Percentiles rank a stretch among this genome's conserved stretches.
phyloP scores from a whole-genome alignment of 2,329 filamentous ascomycete species.

The Paecilomyces niveus region DNA sequence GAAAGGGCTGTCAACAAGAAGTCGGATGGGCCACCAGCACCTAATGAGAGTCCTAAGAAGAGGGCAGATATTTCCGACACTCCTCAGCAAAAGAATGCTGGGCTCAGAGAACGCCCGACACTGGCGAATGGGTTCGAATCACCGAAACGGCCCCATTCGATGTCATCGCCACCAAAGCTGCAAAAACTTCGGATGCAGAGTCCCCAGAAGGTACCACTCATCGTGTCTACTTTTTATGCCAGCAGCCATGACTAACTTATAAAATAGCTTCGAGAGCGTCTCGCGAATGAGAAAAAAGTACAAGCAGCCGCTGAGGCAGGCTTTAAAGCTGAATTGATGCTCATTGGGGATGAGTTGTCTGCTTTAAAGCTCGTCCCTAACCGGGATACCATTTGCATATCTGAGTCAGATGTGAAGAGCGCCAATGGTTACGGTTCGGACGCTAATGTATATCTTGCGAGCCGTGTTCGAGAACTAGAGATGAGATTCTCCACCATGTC shows the following conservation, averaged over 20 bases:
- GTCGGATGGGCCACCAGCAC: conserved; percentile 25
- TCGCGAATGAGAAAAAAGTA: conserved; percentile 72
- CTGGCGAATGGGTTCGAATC: conserved; percentile 23
- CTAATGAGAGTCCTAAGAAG: conserved; percentile 34
- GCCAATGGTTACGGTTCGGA: conserved; percentile 2
- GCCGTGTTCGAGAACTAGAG: conserved; percentile 61
- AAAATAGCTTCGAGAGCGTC: conserved; percentile 62
- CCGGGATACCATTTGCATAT: conserved; percentile 3
- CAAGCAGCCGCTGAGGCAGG: conserved; percentile 63
- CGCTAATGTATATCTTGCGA: conserved; percentile 20
- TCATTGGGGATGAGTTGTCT: conserved; percentile 74
- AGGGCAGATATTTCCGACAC: conserved; percentile 44
- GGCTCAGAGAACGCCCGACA: conserved; percentile 26
- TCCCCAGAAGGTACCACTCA: conserved; percentile 46
- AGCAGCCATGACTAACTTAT: conserved; percentile 3
- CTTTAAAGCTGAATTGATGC: conserved; percentile 67
- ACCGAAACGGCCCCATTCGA: conserved; percentile 32
- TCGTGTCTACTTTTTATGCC: background rate
- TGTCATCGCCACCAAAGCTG: conserved; percentile 61
- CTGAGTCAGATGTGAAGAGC: conserved; percentile 20
- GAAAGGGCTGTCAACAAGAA: conserved; percentile 28
- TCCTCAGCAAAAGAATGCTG: conserved; percentile 35
- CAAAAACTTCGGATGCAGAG: conserved; percentile 63
- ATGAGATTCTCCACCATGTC: conserved; percentile 55
- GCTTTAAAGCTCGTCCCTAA: conserved; percentile 26